These are phyloP conservation scores for Chrysanthemum lavandulifolium DNA, from an alignment of 129 eudicot genomes.

Conservation along the genomic window DNA sequence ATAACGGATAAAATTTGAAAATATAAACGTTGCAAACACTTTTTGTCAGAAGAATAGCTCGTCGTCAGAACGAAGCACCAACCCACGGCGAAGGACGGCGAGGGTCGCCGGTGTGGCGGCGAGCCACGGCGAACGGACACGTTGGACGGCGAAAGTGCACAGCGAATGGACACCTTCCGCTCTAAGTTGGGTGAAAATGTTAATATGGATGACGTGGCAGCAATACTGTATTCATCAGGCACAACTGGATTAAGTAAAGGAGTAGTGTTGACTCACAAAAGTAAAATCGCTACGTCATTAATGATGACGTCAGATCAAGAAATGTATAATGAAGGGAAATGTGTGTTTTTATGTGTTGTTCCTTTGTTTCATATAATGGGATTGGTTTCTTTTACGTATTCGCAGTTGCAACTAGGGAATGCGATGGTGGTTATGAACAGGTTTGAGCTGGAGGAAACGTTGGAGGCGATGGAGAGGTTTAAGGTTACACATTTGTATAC, in stretches of 20 bases:
- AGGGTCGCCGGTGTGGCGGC: too few species aligned
- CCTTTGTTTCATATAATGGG: conserved; percentile 53
- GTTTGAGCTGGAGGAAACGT: conserved; percentile 34
- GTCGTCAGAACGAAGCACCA: too few species aligned
- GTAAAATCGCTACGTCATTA: conserved; percentile 38
- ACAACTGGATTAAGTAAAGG: conserved; percentile 55
- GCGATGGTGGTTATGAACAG: conserved; percentile 40
- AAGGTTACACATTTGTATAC: conserved; percentile 36
- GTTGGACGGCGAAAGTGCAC: too few species aligned
- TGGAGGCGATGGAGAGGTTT: conserved; percentile 34
- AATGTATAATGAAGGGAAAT: conserved; percentile 24
- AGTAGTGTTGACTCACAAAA: conserved; percentile 41
- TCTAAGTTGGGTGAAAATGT: too few species aligned
- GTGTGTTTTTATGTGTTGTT: conserved; percentile 37
- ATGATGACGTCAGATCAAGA: conserved; percentile 36
- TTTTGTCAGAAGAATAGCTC: too few species aligned
- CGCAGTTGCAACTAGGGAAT: conserved; percentile 36
- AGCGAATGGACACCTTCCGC: too few species aligned
- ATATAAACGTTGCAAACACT: too few species aligned
- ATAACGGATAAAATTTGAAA: too few species aligned
- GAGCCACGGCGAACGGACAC: too few species aligned
- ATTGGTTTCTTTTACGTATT: conserved; percentile 23
- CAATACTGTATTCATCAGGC: conserved; percentile 44
- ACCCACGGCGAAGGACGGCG: too few species aligned
- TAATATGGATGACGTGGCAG: conserved; percentile 34